Evolutionary conservation across 768 basidiomycete species (phyloP).

Genomic region (Steccherinum ochraceum): DNA sequence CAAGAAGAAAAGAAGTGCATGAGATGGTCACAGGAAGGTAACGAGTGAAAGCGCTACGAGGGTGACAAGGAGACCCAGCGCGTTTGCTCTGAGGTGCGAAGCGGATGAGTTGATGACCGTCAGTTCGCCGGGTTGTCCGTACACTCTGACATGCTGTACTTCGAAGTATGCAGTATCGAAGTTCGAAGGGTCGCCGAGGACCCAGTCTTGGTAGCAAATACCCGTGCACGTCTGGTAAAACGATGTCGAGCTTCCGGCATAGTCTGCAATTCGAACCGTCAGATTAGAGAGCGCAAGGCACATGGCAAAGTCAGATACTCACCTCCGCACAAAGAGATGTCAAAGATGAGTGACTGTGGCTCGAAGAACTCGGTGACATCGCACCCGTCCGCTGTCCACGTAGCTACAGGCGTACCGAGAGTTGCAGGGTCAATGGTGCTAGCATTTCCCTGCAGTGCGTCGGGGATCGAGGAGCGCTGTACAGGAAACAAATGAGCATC

Average conservation of each 20-base stretch:
- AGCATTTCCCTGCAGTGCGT: constrained; percentile 38
- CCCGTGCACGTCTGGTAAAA: constrained; percentile 60
- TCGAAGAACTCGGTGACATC: constrained; percentile 46
- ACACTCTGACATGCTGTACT: constrained; percentile 31
- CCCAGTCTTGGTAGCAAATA: constrained; percentile 66
- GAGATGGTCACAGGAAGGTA: background rate
- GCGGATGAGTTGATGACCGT: constrained; percentile 17
- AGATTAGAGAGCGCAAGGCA: background rate
- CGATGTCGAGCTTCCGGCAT: constrained; percentile 43
- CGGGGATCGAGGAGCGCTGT: constrained; percentile 40
- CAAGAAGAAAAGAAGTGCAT: no score
- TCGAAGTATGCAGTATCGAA: constrained; percentile 72
- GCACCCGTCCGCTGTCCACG: constrained; percentile 59
- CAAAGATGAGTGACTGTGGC: constrained; percentile 62
- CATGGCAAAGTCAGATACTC: constrained; percentile 8
- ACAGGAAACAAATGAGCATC: background rate
- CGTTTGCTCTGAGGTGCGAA: background rate
- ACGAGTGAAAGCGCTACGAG: background rate
- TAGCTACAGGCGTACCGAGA: constrained; percentile 62
- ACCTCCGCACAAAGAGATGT: constrained; percentile 69
- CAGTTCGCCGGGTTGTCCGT: constrained; percentile 21
- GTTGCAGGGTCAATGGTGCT: constrained; percentile 47
- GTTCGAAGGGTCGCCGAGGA: constrained; percentile 52
- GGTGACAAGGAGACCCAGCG: background rate
- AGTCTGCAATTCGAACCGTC: constrained; percentile 13